phyloP scores from a whole-genome alignment of 2,329 filamentous ascomycete genomes.

The Phyllosticta citriasiana region DNA sequence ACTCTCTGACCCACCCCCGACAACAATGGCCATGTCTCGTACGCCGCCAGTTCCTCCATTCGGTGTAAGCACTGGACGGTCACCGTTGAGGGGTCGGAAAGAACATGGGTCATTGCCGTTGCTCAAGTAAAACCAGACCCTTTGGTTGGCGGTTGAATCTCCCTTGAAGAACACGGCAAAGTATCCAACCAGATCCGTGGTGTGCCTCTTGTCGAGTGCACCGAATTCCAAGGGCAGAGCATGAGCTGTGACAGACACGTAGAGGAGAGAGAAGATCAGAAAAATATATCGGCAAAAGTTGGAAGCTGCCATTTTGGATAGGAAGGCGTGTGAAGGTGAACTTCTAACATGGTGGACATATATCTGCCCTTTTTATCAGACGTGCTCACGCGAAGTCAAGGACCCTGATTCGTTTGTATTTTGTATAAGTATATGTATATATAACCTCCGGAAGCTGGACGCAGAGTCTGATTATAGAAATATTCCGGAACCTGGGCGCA shows the following conservation, averaged over 20 bases:
- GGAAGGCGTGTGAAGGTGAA: background rate
- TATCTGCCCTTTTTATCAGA: background rate
- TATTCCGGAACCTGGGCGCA: too few relatives aligned
- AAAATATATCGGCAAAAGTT: background rate
- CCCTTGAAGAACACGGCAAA: constrained; percentile 47
- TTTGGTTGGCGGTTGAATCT: constrained; percentile 32
- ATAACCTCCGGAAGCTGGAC: too few relatives aligned
- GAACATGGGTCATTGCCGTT: constrained; percentile 42
- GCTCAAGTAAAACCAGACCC: constrained; percentile 45
- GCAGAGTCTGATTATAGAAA: too few relatives aligned
- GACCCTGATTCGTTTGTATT: too few relatives aligned
- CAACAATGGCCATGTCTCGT: constrained; percentile 42
- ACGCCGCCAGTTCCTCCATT: constrained; percentile 44
- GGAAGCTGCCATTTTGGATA: background rate
- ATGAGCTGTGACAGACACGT: background rate
- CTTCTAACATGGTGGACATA: too few relatives aligned
- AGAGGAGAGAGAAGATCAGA: background rate
- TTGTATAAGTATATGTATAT: too few relatives aligned
- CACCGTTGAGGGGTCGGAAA: constrained; percentile 41
- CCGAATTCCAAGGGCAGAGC: background rate
- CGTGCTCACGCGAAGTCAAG: too few relatives aligned
- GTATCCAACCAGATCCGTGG: constrained; percentile 39
- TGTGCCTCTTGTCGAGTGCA: constrained; percentile 16
- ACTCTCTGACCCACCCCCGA: constrained; percentile 36
- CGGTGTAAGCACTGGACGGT: constrained; percentile 39